phyloP scores from a whole-genome alignment of 768 basidiomycete genomes.

The Hemileccinum rubropunctum region DNA sequence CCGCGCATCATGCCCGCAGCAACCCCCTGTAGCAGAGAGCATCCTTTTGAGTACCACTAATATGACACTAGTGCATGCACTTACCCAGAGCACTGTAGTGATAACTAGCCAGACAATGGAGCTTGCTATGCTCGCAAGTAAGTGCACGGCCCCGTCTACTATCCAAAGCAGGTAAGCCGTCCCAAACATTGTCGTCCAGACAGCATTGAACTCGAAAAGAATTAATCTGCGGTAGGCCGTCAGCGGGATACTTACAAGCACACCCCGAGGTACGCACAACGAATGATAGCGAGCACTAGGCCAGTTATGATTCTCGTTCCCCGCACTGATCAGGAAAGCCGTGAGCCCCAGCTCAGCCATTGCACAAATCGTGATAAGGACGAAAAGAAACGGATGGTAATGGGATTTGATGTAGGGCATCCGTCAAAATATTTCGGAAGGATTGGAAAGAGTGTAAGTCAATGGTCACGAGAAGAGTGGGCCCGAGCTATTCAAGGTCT shows the following conservation, averaged over 20 bases:
- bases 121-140: constrained; percentile 75
- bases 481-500: constrained; percentile 17
- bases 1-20: constrained; percentile 66
- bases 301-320: constrained; percentile 62
- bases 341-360: constrained; percentile 75
- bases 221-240: constrained; percentile 42
- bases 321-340: constrained; percentile 67
- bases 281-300: constrained; percentile 61
- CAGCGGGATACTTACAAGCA: constrained; percentile 1
- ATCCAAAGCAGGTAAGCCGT: constrained; percentile 71
- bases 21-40: constrained; percentile 47
- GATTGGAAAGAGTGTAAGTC: constrained; percentile 10
- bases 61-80: constrained; percentile 15
- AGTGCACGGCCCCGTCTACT: constrained; percentile 58
- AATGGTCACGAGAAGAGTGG: constrained; percentile 11
- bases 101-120: constrained; percentile 71
- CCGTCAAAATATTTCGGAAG: constrained; percentile 11
- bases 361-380: constrained; percentile 62
- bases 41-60: neutral
- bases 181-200: constrained; percentile 75
- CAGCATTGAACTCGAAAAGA: constrained; percentile 59
- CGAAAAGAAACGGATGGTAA: constrained; percentile 62
- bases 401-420: constrained; percentile 48
- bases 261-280: constrained; percentile 41
- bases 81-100: constrained; percentile 67